phyloP scores from a whole-genome alignment of 768 basidiomycete genomes.

The Mycena capillaripes region DNA sequence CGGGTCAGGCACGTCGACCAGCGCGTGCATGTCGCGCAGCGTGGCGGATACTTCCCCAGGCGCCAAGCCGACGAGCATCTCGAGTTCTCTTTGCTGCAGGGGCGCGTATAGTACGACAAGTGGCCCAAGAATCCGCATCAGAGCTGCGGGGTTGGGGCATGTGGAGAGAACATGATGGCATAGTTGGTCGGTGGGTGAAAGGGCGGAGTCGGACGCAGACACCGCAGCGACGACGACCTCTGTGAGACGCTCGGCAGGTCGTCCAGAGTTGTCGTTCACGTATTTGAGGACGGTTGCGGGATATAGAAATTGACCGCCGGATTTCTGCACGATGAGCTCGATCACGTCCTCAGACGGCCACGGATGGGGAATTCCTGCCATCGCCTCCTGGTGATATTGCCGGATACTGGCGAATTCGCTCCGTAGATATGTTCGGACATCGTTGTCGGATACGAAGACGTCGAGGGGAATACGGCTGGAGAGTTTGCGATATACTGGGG shows the following conservation, averaged over 20 bases:
- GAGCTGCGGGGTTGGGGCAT: constrained; percentile 7
- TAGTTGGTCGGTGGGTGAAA: constrained; percentile 28
- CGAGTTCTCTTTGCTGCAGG: constrained; percentile 19
- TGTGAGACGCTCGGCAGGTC: constrained; percentile 26
- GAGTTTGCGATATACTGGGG: constrained; percentile 27
- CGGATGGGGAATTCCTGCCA: constrained; percentile 34
- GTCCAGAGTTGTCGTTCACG: constrained; percentile 10
- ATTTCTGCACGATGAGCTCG: constrained; percentile 25
- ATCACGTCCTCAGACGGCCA: constrained; percentile 43
- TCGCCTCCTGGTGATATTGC: constrained; percentile 29
- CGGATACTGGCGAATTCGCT: constrained; percentile 34
- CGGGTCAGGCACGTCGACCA: constrained; percentile 29
- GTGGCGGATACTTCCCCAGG: neutral
- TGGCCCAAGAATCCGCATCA: constrained; percentile 24
- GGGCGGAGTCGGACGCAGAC: neutral
- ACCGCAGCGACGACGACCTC: constrained; percentile 31
- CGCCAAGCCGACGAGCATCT: constrained; percentile 5
- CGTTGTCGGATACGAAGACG: constrained; percentile 37
- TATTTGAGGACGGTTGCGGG: constrained; percentile 35
- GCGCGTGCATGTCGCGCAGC: constrained; percentile 21
- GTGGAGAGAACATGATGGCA: constrained; percentile 31
- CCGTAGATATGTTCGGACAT: constrained; percentile 40
- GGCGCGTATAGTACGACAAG: constrained; percentile 17
- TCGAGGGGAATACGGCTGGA: constrained; percentile 36
- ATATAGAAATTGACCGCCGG: constrained; percentile 35